Evolutionary conservation across 805 yeast species (phyloP), one percentile per base, ranked within the genome.

Genomic region (Zygosaccharomyces pseudorouxii): DNA sequence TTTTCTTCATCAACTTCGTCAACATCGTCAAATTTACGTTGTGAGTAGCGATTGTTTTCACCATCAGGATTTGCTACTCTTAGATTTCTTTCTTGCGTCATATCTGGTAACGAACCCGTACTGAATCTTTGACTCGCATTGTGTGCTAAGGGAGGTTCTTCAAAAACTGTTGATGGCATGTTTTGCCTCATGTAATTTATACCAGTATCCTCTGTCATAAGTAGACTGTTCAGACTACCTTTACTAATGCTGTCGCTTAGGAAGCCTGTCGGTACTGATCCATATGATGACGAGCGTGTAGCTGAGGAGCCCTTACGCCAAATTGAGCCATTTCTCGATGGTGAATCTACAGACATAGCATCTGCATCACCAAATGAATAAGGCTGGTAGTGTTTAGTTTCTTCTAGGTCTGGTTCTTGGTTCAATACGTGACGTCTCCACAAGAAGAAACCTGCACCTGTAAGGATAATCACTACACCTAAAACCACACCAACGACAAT

Each of bases 91-190:
- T 77, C 77, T 43, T 56, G 52, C 49, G 53, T 52, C 47, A 58
- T 57, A 56, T 78, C 82, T 1, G 82, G 82, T 47, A 78, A 63
- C 8, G 80, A 76, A 19, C 81, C 81, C 51, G 77, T 73, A 57
- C 81, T 76, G 52, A 78, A 67, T 52, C 80, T 68, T 51, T 78
- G 71, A 42, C 79, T 71, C 14, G 81, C 82, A 28, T 52, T 55
- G 35, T 58, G 61, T 48, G 60, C 60, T 49, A 71, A 76, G 5
- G 68, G 62, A 16, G 56, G 56, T 29, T 53, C 56, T 31, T 53
- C 56, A 38, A 50, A 50, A 4, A 53, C 56, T n/a, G 54, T 51
- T 8, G 56, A 53, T 18, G 56, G 56, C 37, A 51, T 45, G 16
- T 41, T 51, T 40, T 48, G 54, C 14, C 41, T 35, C 25, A n/a